Evolutionary conservation across 768 basidiomycete genomes (phyloP).

Genomic region (Ramaria rubella): DNA sequence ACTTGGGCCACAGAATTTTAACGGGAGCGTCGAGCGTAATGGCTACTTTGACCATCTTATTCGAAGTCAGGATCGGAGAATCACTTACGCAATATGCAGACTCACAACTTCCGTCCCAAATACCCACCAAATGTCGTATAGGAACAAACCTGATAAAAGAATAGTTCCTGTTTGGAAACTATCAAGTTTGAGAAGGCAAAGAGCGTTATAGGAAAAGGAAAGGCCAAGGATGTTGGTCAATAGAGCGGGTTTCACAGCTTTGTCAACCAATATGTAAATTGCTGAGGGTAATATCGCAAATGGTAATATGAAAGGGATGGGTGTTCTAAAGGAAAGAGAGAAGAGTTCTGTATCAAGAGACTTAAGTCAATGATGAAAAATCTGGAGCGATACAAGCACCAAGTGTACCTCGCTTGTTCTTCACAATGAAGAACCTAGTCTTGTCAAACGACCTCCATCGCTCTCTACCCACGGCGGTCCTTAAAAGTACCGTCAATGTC

Average conservation of each 20-base stretch:
- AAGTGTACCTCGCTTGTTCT: constrained; percentile 37
- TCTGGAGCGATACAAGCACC: constrained; percentile 11
- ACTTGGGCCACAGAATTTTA: constrained; percentile 85
- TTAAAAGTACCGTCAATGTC: constrained; percentile 47
- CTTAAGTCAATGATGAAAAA: constrained; percentile 17
- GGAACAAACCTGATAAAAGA: constrained; percentile 75
- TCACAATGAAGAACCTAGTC: constrained; percentile 38
- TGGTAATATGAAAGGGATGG: constrained; percentile 50
- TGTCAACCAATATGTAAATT: constrained; percentile 47
- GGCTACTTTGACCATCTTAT: constrained; percentile 89
- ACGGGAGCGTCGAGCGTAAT: constrained; percentile 87
- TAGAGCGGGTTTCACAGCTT: constrained; percentile 51
- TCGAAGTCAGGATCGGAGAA: no score
- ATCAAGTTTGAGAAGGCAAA: constrained; percentile 77
- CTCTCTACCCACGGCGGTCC: constrained; percentile 40
- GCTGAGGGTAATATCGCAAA: constrained; percentile 58
- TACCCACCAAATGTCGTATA: constrained; percentile 96
- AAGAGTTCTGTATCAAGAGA: constrained; percentile 26
- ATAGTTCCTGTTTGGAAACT: constrained; percentile 83
- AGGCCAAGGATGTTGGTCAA: constrained; percentile 70
- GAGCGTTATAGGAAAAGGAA: constrained; percentile 75
- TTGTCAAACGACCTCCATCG: constrained; percentile 55
- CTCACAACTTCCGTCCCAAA: constrained; percentile 81
- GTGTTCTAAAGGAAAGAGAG: constrained; percentile 47
- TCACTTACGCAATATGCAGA: constrained; percentile 14